Base-by-base conservation (phyloP, 2,329 filamentous ascomycete genomes). In the Onygena corvina region DNA sequence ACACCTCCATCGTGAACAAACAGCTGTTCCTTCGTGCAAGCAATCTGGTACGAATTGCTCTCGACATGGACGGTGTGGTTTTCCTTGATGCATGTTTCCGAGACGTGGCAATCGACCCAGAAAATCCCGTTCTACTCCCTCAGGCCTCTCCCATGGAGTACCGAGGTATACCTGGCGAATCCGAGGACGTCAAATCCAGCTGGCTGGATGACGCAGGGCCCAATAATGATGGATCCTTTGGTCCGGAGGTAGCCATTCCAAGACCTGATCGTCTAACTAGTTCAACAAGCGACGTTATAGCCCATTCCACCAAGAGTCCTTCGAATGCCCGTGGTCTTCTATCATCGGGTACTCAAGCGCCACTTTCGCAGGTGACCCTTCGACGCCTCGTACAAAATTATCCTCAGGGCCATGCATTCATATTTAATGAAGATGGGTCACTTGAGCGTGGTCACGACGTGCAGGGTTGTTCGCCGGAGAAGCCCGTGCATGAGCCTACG, bases 381-480 rank as follows among this genome's bases (percentile, higher is more conserved):
- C 57, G 62, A 0, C 61, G 60, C 1, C 63, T 76, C 4, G 57
- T 75, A 1, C 64, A 64, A 9, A 61, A 67, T 1, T 71, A 76
- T 50, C 72, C 72, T 0, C 58, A 62, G 6, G 74, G 74, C 0
- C 67, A 67, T 45, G 63, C 74, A 0, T 75, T 73, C 52, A 69
- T 68, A 45, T 71, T 70, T 25, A 67, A 67, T 11, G 60, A 61
- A 3, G 56, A 65, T 8, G 71, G 70, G 0, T 59, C 63, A 7
- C 47, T 69, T 0, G 53, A 66, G 63, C 27, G 34, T n/a, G 33
- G 33, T 5, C 30, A 30, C 8, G 11, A 25, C 0, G 6, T 23
- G 14, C 14, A 46, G 7, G 34, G 46, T 9, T 47, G 21, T 4
- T 53, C 48, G 3, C 33, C 49, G 21, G 35, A 47, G 7, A 53